Evolutionary conservation across 2,329 filamentous ascomycete genomes (phyloP).

Genomic region (Chrysosporium keratinophilum): DNA sequence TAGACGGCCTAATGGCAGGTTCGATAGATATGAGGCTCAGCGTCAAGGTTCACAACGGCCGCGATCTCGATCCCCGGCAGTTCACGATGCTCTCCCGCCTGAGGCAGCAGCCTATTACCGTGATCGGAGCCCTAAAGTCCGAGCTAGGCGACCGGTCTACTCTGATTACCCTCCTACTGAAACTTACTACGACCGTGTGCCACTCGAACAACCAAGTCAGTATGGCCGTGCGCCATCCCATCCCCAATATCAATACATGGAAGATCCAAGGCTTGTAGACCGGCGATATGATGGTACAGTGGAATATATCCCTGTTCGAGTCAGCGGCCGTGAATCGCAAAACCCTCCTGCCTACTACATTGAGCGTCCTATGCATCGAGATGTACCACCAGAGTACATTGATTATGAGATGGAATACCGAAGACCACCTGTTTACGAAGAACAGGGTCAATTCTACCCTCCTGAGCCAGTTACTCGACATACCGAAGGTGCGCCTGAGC

Average conservation of each 20-base stretch:
- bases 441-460: constrained; percentile 16
- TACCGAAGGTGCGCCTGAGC: constrained; percentile 10
- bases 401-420: constrained; percentile 18
- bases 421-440: constrained; percentile 16
- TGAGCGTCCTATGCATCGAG: constrained; percentile 19
- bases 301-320: constrained; percentile 22
- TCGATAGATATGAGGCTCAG: constrained; percentile 23
- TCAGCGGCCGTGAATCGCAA: constrained; percentile 16
- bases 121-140: constrained; percentile 19
- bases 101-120: constrained; percentile 20
- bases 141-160: constrained; percentile 16
- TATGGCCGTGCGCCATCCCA: constrained; percentile 15
- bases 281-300: constrained; percentile 18
- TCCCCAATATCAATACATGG: constrained; percentile 21
- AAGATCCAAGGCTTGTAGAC: constrained; percentile 19
- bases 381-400: constrained; percentile 16
- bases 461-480: constrained; percentile 11
- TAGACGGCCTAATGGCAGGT: constrained; percentile 21
- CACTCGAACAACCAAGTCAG: constrained; percentile 12
- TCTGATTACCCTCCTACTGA: constrained; percentile 15
- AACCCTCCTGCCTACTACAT: constrained; percentile 20
- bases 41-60: constrained; percentile 21
- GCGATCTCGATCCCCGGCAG: constrained; percentile 22
- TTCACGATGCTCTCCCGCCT: constrained; percentile 14
- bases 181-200: constrained; percentile 16